A percentile compares a stretch with the other conserved stretches of the same genome.
phyloP scores from a whole-genome alignment of 768 basidiomycete species.

The Russula earlei region DNA sequence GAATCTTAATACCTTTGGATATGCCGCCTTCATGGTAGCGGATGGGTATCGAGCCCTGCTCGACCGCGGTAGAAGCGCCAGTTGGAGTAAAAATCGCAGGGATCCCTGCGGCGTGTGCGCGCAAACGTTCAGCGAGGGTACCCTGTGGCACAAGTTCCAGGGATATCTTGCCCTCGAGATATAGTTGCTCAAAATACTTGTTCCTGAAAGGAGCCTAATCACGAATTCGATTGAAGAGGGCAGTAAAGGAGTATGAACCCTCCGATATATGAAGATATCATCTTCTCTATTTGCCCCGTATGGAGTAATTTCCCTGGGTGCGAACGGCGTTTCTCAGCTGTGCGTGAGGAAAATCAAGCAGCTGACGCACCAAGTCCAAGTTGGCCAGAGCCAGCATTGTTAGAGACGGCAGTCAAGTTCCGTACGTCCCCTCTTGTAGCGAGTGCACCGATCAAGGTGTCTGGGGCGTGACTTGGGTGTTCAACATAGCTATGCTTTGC shows the following conservation, averaged over 20 bases:
- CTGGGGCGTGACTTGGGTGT: conserved; percentile 28
- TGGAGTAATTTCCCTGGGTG: conserved; percentile 61
- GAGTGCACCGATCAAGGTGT: conserved; percentile 76
- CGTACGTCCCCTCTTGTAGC: conserved; percentile 63
- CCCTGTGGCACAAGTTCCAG: conserved; percentile 90
- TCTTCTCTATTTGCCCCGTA: conserved; percentile 66
- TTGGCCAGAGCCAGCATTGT: conserved; percentile 72
- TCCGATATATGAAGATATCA: conserved; percentile 87
- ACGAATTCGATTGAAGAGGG: not conserved
- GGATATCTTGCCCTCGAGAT: conserved; percentile 71
- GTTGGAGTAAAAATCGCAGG: conserved; percentile 93
- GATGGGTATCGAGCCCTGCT: conserved; percentile 69
- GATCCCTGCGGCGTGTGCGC: conserved; percentile 84
- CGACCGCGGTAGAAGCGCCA: conserved; percentile 76
- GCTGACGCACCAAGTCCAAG: conserved; percentile 43
- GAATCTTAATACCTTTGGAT: conserved; percentile 55
- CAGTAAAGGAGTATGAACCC: conserved; percentile 36
- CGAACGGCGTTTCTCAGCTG: not conserved
- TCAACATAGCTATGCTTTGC: not conserved
- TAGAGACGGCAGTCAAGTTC: conserved; percentile 75
- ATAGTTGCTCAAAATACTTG: conserved; percentile 76
- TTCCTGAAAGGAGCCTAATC: conserved; percentile 40
- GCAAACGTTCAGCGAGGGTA: conserved; percentile 78
- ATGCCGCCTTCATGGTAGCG: conserved; percentile 73
- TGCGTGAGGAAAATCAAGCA: not conserved